A percentile compares a stretch with the other conserved stretches of the same genome.
These are phyloP conservation scores for Kodamaea laetipori DNA, from an alignment of 805 yeast genomes.

Conservation along the genomic window DNA sequence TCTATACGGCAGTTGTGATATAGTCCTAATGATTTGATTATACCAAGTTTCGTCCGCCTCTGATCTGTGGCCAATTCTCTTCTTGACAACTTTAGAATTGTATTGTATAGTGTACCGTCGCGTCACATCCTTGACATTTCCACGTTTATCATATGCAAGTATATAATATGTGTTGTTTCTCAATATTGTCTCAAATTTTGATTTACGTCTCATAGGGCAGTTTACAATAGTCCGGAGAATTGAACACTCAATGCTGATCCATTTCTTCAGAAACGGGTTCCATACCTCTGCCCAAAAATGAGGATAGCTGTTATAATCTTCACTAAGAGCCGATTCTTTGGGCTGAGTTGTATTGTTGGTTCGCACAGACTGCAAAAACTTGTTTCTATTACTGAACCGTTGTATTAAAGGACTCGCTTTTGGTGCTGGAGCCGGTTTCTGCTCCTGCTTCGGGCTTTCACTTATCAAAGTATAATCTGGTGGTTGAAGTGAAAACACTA, in stretches of 20 bases:
- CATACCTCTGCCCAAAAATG: slow-evolving; percentile 93
- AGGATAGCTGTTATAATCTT: slow-evolving; percentile 19
- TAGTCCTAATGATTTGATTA: slow-evolving; percentile 37
- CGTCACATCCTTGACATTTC: slow-evolving; percentile 79
- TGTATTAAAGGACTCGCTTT: slow-evolving; percentile 8
- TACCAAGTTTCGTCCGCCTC: slow-evolving; percentile 65
- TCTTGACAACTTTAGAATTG: slow-evolving; percentile 75
- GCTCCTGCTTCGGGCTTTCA: slow-evolving; percentile 13
- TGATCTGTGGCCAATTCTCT: slow-evolving; percentile 61
- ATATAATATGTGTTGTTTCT: slow-evolving; percentile 70
- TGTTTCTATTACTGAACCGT: slow-evolving; percentile 18
- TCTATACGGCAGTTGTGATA: slow-evolving; percentile 23
- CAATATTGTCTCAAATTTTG: slow-evolving; percentile 60
- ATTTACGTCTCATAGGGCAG: slow-evolving; percentile 51
- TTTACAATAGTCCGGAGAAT: slow-evolving; percentile 64
- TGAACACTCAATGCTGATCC: slow-evolving; percentile 88
- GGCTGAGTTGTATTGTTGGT: slow-evolving; percentile 18
- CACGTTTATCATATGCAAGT: slow-evolving; percentile 68
- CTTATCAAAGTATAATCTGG: slow-evolving; percentile 67
- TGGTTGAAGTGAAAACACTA: slow-evolving; percentile 85
- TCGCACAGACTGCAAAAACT: slow-evolving; percentile 15
- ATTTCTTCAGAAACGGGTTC: slow-evolving; percentile 68
- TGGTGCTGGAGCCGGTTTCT: background rate
- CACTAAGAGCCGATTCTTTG: slow-evolving; percentile 18
- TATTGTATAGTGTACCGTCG: slow-evolving; percentile 71